Evolutionary conservation across 495 filamentous ascomycete genomes (phyloP), one percentile per base, ranked within the genome.

Genomic region (Daldinia grandis): DNA sequence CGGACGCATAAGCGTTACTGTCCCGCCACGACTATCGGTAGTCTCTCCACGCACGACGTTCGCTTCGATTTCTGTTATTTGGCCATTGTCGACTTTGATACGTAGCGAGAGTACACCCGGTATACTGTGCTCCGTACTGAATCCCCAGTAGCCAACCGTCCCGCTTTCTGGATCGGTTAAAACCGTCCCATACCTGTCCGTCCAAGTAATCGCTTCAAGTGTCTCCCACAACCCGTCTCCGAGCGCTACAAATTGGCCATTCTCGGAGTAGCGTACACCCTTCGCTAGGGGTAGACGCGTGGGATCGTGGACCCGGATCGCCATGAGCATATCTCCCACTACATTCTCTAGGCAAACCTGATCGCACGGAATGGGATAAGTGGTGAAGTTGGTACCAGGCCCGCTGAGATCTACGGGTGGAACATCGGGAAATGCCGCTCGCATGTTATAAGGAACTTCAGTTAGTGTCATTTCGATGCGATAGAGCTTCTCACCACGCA

Each of bases 221-320:
- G 76, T 78, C 42, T 74, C 59, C 78, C 75, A 78, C 37, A 77
- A 31, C 1, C 76, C 78, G 21, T 79, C 73, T 25, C 76, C 75
- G 0, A 78, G 15, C 3, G 72, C 70, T 27, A 76, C 42, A 30
- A 76, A 76, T 44, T 78, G 78, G 1, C 76, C 76, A 51, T 79
- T 79, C 50, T 79, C 78, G 0, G 78, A 75, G 47, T 76, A 78
- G 1, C 54, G 73, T 12, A 66, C 59, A n/a, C 60, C 64, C 27
- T 58, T 62, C 10, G 78, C 74, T 30, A 78, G 55, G 5, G 76
- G 72, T 24, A 79, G 40, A 8, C 30, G 75, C 5, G 66, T 64
- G n/a, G 61, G 47, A 27, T 76, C 61, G 53, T 78, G 65, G 27
- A 60, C 49, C 31, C 69, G 56, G 35, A 79, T 61, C 15, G 74